Percentiles rank a stretch among this genome's conserved stretches.
These are phyloP conservation scores for Calocera viscosa DNA, from an alignment of 768 basidiomycete species.

Conservation along the genomic window DNA sequence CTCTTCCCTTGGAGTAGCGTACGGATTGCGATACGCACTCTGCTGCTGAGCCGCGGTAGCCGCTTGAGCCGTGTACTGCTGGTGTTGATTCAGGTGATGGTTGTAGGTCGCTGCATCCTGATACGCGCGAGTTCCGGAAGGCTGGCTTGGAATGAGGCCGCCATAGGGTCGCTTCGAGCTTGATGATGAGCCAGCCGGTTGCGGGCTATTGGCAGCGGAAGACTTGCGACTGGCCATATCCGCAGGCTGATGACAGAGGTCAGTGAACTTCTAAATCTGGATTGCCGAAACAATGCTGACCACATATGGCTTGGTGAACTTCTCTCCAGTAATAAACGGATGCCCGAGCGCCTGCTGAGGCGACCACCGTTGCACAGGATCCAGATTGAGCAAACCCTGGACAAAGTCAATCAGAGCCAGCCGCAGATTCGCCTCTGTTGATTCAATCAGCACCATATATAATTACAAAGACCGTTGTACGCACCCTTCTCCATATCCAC, in stretches of 20 bases:
- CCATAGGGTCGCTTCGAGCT: constrained; percentile 87
- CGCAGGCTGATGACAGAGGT: constrained; percentile 37
- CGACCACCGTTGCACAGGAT: constrained; percentile 92
- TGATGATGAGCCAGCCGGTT: constrained; percentile 27
- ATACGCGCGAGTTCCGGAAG: constrained; percentile 72
- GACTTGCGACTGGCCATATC: constrained; percentile 23
- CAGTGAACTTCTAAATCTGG: not conserved
- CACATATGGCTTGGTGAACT: constrained; percentile 74
- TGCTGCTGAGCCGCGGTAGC: constrained; percentile 56
- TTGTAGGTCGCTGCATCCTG: constrained; percentile 90
- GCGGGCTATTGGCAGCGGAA: constrained; percentile 25
- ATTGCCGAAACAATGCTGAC: constrained; percentile 33
- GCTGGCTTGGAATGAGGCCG: constrained; percentile 79
- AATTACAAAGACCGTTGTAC: constrained; percentile 15
- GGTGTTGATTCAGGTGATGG: constrained; percentile 87
- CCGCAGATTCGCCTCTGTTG: constrained; percentile 78
- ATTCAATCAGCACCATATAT: constrained; percentile 2
- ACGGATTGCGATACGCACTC: constrained; percentile 64
- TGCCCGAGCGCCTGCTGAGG: constrained; percentile 92
- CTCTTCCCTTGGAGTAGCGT: constrained; percentile 44
- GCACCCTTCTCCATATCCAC: constrained; percentile 82
- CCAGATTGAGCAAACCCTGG: constrained; percentile 82
- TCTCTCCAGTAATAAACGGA: constrained; percentile 97
- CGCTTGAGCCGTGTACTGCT: constrained; percentile 79
- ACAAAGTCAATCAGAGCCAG: constrained; percentile 97